phyloP scores from a whole-genome alignment of 2,329 filamentous ascomycete genomes.

The Tolypocladium sp. region DNA sequence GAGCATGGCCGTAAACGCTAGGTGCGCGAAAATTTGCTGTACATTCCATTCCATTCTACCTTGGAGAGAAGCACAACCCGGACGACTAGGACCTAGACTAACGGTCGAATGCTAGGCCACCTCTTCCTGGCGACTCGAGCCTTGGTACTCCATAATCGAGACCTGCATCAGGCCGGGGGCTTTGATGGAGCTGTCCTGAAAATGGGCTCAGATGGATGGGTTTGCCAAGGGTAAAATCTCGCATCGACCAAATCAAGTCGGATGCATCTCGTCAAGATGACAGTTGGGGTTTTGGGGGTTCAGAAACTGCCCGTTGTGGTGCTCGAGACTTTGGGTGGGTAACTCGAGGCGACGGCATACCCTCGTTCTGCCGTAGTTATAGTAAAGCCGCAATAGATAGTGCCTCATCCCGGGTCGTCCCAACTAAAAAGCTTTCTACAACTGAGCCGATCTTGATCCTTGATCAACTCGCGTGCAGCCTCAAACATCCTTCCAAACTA shows the following conservation, averaged over 20 bases:
- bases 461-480: not conserved
- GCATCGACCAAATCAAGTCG: not conserved
- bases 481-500: not conserved
- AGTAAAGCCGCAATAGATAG: not conserved
- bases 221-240: not conserved
- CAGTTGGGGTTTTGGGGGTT: not conserved
- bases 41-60: too few species aligned
- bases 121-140: not conserved
- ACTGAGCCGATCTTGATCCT: not conserved
- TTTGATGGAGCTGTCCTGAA: not conserved
- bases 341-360: not conserved
- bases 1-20: not conserved
- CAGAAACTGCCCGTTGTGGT: not conserved
- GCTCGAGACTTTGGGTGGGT: not conserved
- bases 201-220: not conserved
- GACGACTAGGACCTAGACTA: not conserved
- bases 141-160: not conserved
- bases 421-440: too few species aligned
- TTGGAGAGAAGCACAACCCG: not conserved
- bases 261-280: not conserved
- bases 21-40: not conserved
- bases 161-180: not conserved
- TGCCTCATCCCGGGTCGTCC: not conserved
- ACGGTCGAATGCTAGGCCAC: not conserved
- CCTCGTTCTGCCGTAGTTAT: not conserved